These are phyloP conservation scores for Paecilomyces sp. DNA, from an alignment of 2,329 filamentous ascomycete species.

Conservation along the genomic window DNA sequence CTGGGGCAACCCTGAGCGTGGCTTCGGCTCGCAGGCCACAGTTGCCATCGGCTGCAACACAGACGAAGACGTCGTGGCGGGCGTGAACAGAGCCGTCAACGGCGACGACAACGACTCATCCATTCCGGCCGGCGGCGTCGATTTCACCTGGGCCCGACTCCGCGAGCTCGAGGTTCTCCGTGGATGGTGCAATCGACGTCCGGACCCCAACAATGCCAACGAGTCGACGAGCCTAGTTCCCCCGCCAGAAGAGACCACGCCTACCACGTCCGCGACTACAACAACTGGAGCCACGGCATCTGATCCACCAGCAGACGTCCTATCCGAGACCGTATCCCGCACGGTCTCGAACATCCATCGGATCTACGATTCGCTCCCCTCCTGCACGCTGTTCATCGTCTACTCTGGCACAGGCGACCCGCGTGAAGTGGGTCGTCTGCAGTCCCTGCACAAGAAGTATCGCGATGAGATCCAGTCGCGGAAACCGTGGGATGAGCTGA, in stretches of 20 bases:
- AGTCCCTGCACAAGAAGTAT: conserved; percentile 49
- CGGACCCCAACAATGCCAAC: conserved; percentile 38
- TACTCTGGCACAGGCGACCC: conserved; percentile 60
- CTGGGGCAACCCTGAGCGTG: conserved; percentile 71
- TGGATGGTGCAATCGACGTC: conserved; percentile 52
- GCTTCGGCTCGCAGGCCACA: conserved; percentile 51
- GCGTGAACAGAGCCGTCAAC: conserved; percentile 45
- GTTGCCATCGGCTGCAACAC: conserved; percentile 50
- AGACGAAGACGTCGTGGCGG: conserved; percentile 52
- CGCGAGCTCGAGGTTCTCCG: conserved; percentile 54
- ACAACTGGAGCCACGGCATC: conserved; percentile 7
- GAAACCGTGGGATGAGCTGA: conserved; percentile 56
- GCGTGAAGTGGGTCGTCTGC: conserved; percentile 48
- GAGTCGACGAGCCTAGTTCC: conserved; percentile 23
- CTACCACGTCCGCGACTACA: conserved; percentile 8
- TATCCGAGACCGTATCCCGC: conserved; percentile 41
- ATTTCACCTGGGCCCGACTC: conserved; percentile 57
- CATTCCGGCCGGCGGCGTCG: conserved; percentile 47
- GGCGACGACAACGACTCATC: conserved; percentile 38
- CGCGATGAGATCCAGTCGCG: conserved; percentile 51
- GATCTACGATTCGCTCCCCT: conserved; percentile 51
- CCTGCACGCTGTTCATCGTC: conserved; percentile 54
- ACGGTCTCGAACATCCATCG: conserved; percentile 46
- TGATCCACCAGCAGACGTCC: conserved; percentile 11
- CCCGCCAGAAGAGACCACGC: conserved; percentile 17